phyloP scores from a whole-genome alignment of 2,329 filamentous ascomycete genomes.

The Penicillium sp. region DNA sequence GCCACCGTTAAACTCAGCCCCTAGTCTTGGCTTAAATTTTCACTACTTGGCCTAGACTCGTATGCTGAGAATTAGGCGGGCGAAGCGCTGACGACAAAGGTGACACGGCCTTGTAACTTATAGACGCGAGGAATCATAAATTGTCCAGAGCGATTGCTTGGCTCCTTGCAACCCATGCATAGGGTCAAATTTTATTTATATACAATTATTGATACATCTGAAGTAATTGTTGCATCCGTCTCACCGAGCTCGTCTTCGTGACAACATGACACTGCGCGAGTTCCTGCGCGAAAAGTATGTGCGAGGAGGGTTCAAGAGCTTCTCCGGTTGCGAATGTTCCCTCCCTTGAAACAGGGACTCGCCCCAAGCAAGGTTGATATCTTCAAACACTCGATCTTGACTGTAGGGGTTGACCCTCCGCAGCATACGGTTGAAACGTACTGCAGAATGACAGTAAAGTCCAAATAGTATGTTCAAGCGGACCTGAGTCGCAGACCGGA shows the following conservation, averaged over 20 bases:
- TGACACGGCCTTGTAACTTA: background rate
- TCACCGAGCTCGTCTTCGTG: conserved; percentile 3
- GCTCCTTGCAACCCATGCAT: background rate
- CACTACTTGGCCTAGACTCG: background rate
- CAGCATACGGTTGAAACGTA: conserved; percentile 36
- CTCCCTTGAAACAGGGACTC: conserved; percentile 29
- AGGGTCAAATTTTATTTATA: background rate
- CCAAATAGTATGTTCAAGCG: conserved; percentile 42
- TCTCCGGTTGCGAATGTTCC: conserved; percentile 19
- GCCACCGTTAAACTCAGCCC: background rate
- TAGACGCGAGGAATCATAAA: background rate
- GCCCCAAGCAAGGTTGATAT: conserved; percentile 39
- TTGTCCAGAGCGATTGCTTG: no score
- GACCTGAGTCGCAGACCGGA: conserved; percentile 36
- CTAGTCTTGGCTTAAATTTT: background rate
- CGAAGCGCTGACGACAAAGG: background rate
- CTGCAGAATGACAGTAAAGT: conserved; percentile 28
- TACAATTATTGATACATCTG: background rate
- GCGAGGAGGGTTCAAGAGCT: conserved; percentile 25
- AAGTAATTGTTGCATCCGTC: background rate
- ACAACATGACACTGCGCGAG: conserved; percentile 1
- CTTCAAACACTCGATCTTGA: conserved; percentile 29
- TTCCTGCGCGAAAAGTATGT: conserved; percentile 11
- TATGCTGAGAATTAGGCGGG: background rate
- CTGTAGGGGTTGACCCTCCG: conserved; percentile 38